Evolutionary conservation across 2,329 filamentous ascomycete species (phyloP), one percentile per base, ranked within the genome.

Genomic region (Aureobasidium sp.): DNA sequence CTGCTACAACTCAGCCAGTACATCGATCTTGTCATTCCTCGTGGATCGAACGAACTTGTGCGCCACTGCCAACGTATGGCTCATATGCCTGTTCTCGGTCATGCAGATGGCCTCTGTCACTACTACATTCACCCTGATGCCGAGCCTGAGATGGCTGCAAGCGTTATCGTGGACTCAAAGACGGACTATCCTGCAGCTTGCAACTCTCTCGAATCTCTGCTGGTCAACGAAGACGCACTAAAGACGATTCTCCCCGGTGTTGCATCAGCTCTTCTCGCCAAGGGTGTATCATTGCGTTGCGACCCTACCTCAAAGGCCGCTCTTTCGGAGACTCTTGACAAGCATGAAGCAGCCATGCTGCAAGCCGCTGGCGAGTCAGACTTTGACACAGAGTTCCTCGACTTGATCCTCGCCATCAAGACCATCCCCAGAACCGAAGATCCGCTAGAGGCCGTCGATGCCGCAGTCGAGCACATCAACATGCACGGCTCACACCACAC

Each of bases 121-220:
- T 85, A 91, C 65, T 99, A 94, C 75, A 81, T 99, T 57, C 89
- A 94, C 69, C 79, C 81, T 12, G 89, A 91, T 62, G 92, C 90
- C 52, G 87, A 95, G 68, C 75, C 80, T 42, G 77, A 81, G 47
- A 87, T 90, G 76, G 90, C 91, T 14, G 82, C 83, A 22, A 84
- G 85, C 64, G 88, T 96, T 60, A 79, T 97, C 52, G 80, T 96
- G 60, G 94, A 99, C 76, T 89, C 93, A 50, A 99, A 99, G 77
- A 91, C 89, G 29, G 89, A 88, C 74, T 99, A 99, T 71, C 91
- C 93, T 1, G 94, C 94, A 40, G 94, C 93, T 15, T 99, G 94
- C 80, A 99, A 99, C 77, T 86, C 89, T 45, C 77, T 92, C n/a
- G 94, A 99, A 77, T 95, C 91, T 1, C 82, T 99, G 11, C 84